A percentile compares a stretch with the other conserved stretches of the same genome.
Conservation (phyloP, 2,329 filamentous ascomycete genomes). For the Apiospora kogelbergensis region DNA sequence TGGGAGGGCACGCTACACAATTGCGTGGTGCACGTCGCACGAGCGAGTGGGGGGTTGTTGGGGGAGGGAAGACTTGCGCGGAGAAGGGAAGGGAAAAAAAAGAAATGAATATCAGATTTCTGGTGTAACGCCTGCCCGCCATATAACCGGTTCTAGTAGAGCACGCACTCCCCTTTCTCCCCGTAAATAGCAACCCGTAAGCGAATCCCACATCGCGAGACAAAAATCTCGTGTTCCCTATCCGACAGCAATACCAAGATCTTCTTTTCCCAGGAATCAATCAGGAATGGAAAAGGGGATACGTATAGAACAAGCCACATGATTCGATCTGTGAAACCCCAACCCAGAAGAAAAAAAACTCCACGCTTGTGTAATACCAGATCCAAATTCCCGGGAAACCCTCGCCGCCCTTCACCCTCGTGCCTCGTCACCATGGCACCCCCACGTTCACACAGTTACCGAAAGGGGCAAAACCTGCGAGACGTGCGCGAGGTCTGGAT, state of each 20-base stretch:
- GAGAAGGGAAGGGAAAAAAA: neutral
- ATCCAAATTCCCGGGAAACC: neutral
- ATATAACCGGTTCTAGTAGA: neutral
- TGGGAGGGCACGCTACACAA: neutral
- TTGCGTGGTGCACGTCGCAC: neutral
- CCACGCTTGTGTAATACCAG: slow-evolving; percentile 1
- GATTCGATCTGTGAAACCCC: neutral
- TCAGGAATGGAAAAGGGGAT: neutral
- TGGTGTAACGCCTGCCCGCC: neutral
- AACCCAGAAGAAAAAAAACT: neutral
- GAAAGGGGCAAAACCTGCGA: neutral
- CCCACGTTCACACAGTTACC: neutral
- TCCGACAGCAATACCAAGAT: neutral
- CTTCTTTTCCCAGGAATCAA: neutral
- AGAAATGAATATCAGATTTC: slow-evolving; percentile 1
- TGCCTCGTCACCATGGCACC: neutral
- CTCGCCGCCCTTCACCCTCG: neutral
- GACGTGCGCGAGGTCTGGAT: neutral
- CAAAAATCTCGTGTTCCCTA: neutral
- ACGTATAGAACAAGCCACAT: neutral
- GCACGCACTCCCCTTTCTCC: neutral
- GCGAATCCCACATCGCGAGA: neutral
- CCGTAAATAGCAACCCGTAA: neutral
- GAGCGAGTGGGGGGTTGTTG: neutral
- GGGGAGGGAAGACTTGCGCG: neutral